Percentiles rank a stretch among this genome's conserved stretches.
These are phyloP conservation scores for Physcomitrellopsis africana DNA, from an alignment of 225 moss, liverwort and hornwort genomes.

Conservation along the genomic window DNA sequence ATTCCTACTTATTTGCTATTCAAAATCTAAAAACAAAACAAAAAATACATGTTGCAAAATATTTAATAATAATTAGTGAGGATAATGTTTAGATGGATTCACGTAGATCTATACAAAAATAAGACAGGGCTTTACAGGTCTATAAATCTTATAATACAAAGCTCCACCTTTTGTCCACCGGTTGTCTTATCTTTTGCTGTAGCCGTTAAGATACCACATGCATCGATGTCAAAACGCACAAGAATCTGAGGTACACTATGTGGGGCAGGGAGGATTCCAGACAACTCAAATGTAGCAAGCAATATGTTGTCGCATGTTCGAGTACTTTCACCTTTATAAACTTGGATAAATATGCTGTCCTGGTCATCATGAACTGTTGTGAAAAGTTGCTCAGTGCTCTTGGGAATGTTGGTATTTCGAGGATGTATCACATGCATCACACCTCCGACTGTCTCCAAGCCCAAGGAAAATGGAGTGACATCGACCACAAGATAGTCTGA, in stretches of 20 bases:
- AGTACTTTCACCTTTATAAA: constrained; percentile 42
- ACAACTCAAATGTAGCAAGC: constrained; percentile 40
- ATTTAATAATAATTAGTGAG: not conserved
- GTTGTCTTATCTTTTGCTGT: constrained; percentile 33
- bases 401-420: constrained; percentile 31
- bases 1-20: not conserved
- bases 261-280: constrained; percentile 34
- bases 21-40: not conserved
- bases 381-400: constrained; percentile 35
- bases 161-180: constrained; percentile 34
- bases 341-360: constrained; percentile 28
- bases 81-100: not conserved
- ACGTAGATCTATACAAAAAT: not conserved
- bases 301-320: constrained; percentile 31
- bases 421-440: constrained; percentile 40
- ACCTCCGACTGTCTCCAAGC: constrained; percentile 38
- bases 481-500: constrained; percentile 37
- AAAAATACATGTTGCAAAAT: not conserved
- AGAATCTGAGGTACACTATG: constrained; percentile 45
- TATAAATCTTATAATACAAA: constrained; percentile 27
- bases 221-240: constrained; percentile 40
- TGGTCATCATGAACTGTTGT: constrained; percentile 43
- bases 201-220: constrained; percentile 35
- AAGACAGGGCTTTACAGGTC: not conserved
- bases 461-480: constrained; percentile 35